A percentile compares a stretch with the other conserved stretches of the same genome.
Evolutionary conservation across 768 basidiomycete genomes (phyloP).

Genomic region (Amanita brunnescens): DNA sequence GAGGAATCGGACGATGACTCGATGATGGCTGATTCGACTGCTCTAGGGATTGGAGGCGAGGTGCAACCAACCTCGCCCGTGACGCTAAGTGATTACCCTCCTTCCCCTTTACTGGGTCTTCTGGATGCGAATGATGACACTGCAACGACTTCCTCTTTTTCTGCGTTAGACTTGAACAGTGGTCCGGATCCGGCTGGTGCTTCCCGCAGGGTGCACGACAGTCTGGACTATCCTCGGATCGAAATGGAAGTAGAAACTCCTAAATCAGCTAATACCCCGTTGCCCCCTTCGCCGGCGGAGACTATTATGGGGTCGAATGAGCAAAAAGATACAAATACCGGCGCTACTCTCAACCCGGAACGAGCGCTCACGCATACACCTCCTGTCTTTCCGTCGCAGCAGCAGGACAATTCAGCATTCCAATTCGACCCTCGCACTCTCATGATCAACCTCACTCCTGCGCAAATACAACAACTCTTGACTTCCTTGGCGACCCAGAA

Average conservation of each 20-base stretch:
- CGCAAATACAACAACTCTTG: conserved; percentile 52
- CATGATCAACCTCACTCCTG: conserved; percentile 44
- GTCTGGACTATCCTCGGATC: not conserved
- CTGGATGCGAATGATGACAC: not conserved
- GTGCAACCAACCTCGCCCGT: not conserved
- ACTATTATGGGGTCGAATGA: not conserved
- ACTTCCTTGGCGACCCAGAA: conserved; percentile 31
- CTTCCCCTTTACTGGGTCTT: not conserved
- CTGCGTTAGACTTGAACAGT: not conserved
- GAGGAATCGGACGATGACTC: not conserved
- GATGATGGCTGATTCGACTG: not conserved
- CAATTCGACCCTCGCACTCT: conserved; percentile 41
- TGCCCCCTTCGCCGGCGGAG: not conserved
- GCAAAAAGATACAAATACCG: not conserved
- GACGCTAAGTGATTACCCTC: conserved; percentile 8
- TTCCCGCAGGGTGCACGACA: not conserved
- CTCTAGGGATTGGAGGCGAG: not conserved
- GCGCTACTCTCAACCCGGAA: not conserved
- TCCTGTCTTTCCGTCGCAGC: not conserved
- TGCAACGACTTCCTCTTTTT: not conserved
- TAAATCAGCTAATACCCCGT: conserved; percentile 1
- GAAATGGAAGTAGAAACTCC: conserved; percentile 4
- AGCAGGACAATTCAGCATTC: conserved; percentile 12
- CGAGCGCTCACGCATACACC: conserved; percentile 4
- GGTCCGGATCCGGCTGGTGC: not conserved